These are phyloP conservation scores for Hypoxylon sp. DNA, from an alignment of 2,329 filamentous ascomycete species.

Conservation along the genomic window DNA sequence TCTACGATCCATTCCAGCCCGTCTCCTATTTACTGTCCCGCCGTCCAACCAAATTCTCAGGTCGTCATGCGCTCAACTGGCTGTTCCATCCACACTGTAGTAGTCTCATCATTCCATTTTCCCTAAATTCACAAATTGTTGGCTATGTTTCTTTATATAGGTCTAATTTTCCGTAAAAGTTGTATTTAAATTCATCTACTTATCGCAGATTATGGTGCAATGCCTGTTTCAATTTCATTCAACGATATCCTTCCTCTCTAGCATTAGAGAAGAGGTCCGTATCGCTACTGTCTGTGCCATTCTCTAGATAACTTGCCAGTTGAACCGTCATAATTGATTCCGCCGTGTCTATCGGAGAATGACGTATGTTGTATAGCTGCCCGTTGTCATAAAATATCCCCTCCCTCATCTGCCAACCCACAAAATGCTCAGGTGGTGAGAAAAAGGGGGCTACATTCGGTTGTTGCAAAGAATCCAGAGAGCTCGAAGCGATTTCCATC, in stretches of 20 bases:
- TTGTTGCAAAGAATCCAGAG: background rate
- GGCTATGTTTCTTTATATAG: too few species aligned
- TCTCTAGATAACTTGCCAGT: conserved; percentile 10
- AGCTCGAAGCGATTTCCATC: background rate
- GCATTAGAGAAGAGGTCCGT: background rate
- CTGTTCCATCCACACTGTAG: too few species aligned
- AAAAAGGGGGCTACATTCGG: background rate
- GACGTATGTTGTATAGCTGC: background rate
- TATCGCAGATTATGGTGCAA: background rate
- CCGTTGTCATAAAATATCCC: background rate
- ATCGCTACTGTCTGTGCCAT: conserved; percentile 9
- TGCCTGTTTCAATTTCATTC: background rate
- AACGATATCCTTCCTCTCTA: background rate
- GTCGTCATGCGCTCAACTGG: too few species aligned
- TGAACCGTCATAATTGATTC: conserved; percentile 12
- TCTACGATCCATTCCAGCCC: too few species aligned
- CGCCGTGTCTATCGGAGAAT: background rate
- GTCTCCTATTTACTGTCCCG: too few species aligned
- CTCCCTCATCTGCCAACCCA: background rate
- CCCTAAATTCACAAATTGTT: too few species aligned
- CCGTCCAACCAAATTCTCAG: too few species aligned
- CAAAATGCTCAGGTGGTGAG: background rate
- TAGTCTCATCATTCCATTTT: too few species aligned
- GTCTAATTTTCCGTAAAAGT: too few species aligned
- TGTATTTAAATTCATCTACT: background rate